Evolutionary conservation across 2,329 filamentous ascomycete genomes (phyloP).

Genomic region (Thelonectria rubi): DNA sequence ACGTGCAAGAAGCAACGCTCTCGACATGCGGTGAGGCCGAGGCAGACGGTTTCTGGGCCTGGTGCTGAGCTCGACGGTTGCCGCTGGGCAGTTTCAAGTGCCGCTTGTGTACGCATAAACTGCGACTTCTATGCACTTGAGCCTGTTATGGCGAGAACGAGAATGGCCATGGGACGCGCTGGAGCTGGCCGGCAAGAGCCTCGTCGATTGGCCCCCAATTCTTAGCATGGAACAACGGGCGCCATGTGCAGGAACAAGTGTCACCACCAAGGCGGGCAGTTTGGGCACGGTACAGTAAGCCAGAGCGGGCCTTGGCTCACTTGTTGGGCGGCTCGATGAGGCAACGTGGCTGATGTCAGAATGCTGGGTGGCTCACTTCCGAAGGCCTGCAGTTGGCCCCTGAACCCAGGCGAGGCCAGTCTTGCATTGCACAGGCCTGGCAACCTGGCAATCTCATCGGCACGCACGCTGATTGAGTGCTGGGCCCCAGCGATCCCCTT

Average conservation of each 20-base stretch:
- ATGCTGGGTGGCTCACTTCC: slow-evolving; percentile 36
- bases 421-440: slow-evolving; percentile 2
- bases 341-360: slow-evolving; percentile 44
- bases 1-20: slow-evolving; percentile 7
- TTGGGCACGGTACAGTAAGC: slow-evolving; percentile 31
- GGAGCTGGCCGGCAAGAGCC: not conserved
- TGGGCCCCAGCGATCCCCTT: slow-evolving; percentile 21
- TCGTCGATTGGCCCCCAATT: not conserved
- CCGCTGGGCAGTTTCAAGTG: not conserved
- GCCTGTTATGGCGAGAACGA: not conserved
- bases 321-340: slow-evolving; percentile 19
- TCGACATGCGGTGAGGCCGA: slow-evolving; percentile 11
- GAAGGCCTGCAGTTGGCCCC: slow-evolving; percentile 17
- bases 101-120: no score
- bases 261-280: not conserved
- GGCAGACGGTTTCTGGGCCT: not conserved
- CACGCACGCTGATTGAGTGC: slow-evolving; percentile 14
- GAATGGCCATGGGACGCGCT: not conserved
- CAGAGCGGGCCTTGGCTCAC: slow-evolving; percentile 21
- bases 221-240: not conserved
- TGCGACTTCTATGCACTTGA: not conserved
- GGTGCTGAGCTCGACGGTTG: not conserved
- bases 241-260: slow-evolving; percentile 11
- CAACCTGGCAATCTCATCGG: slow-evolving; percentile 15
- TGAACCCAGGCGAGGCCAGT: slow-evolving; percentile 16